Evolutionary conservation across 2,329 filamentous ascomycete species (phyloP), one percentile per base, ranked within the genome.

Genomic region (Teratosphaeria pseudoeucalypti): DNA sequence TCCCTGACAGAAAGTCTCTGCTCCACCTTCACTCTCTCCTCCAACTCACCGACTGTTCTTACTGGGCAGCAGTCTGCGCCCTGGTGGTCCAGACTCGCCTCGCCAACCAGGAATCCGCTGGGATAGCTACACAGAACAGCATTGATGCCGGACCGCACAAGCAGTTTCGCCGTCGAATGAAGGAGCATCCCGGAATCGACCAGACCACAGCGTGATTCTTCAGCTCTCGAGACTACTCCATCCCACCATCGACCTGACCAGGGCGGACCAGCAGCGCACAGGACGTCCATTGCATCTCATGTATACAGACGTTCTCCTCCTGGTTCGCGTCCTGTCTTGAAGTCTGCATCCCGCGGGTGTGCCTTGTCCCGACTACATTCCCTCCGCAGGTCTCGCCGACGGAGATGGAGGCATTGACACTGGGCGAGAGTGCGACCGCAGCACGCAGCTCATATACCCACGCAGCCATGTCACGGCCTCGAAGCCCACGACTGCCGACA

Each of bases 401-500:
- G 9, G n/a, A n/a, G n/a, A 49, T 49, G 43, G 43, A 49, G 43
- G 43, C 43, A 6, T 49, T 49, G 43, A 49, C 43, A 49, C 43
- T 49, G 19, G 16, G 43, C 19, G 43, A 49, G 6, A 19, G 43
- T n/a, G 43, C 2, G 43, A 49, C 43, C 43, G 4, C 16, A 49
- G 6, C 43, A 19, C 43, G 43, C 43, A 49, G 6, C 16, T 19
- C 43, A 2, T 49, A 49, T 29, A 32, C 19, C 19, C 11, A 54
- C 14, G 23, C 53, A 10, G 27, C 53, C 4, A 23, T 32, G 27
- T 32, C 27, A 3, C 53, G 27, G 34, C 34, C 53, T 43, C 60
- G 58, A 29, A 53, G 34, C 52, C 63, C 67, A 34, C 67, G 67
- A 34, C 62, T 71, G 14, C 68, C 68, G 27, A 71, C 68, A 3